Evolutionary conservation across 306 rosid species (phyloP), one percentile per base, ranked within the genome.

Genomic region (Quercus mongolica): DNA sequence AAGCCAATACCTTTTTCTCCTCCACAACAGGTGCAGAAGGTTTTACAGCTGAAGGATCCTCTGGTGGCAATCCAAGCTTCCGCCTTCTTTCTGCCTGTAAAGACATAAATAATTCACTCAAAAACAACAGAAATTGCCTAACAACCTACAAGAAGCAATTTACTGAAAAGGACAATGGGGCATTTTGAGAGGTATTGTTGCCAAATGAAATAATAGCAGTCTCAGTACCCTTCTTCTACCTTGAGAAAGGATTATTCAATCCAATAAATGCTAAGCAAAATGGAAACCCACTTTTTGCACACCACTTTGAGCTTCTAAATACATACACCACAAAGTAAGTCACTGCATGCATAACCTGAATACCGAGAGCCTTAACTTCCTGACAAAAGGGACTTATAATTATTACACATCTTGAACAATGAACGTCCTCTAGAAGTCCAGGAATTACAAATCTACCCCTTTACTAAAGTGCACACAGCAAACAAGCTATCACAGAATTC

Each of bases 71-170:
- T 71, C 99, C 98, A 81, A 93, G 97, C 82, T 76, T 87, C 70
- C 94, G 85, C 86, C 98, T 93, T 85, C 98, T 95, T 86, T 92
- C 98, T 52, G 97, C 97, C 98, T 92, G 85, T 77, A 82, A 86
- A 70, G 28, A 62, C 59, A 69, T 80, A 74, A 15, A 75, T 62
- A 75, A 77, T 73, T 76, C 21, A 23, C 62, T 28, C 31, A 78
- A 56, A 62, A 79, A 20, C 52, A 78, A 59, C 19, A 65, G 21
- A 56, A 38, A 59, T 78, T 28, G 38, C n/a, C 3, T 5, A 59
- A 58, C 18, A 23, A 56, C 25, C 62, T 31, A 56, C 8, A 7
- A 4, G 15, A 52, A 52, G 71, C 70, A 59, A 71, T 18, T n/a
- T 46, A 30, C 28, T 59, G 30, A 58, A 51, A 52, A 26, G 20